Conservation (phyloP, 2,329 filamentous ascomycete genomes). For the Orbilia brochopaga region DNA sequence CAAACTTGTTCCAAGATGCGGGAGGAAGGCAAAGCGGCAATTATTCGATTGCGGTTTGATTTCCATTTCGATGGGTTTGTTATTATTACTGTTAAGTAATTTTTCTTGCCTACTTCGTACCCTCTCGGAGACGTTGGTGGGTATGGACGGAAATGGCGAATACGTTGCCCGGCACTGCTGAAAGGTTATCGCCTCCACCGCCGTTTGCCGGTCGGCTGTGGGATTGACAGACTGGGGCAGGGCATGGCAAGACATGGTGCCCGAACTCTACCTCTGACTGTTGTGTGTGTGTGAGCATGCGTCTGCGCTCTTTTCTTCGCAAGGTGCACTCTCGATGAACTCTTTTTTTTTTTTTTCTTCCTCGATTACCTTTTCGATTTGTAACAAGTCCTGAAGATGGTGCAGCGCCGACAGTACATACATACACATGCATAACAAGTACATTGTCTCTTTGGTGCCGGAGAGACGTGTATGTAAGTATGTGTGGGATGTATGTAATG, state of each 20-base stretch:
- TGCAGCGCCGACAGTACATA: not conserved
- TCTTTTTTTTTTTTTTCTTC: too few species aligned
- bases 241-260: conserved; percentile 28
- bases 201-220: conserved; percentile 49
- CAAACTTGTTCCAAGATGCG: conserved; percentile 2
- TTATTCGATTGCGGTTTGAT: not conserved
- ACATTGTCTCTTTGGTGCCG: too few species aligned
- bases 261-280: conserved; percentile 25
- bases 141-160: conserved; percentile 15
- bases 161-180: conserved; percentile 27
- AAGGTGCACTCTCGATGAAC: too few species aligned
- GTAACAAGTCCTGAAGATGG: not conserved
- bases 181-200: conserved; percentile 30
- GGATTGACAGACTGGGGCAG: conserved; percentile 48
- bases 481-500: not conserved
- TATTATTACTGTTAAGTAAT: conserved; percentile 2
- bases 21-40: not conserved
- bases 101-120: not conserved
- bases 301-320: too few species aligned
- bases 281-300: not conserved
- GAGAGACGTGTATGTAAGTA: not conserved
- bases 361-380: not conserved
- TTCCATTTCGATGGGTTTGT: conserved; percentile 6
- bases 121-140: not conserved
- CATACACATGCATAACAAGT: not conserved